A percentile compares a stretch with the other conserved stretches of the same genome.
Evolutionary conservation across 768 basidiomycete species (phyloP).

Genomic region (Clathrus columnatus): DNA sequence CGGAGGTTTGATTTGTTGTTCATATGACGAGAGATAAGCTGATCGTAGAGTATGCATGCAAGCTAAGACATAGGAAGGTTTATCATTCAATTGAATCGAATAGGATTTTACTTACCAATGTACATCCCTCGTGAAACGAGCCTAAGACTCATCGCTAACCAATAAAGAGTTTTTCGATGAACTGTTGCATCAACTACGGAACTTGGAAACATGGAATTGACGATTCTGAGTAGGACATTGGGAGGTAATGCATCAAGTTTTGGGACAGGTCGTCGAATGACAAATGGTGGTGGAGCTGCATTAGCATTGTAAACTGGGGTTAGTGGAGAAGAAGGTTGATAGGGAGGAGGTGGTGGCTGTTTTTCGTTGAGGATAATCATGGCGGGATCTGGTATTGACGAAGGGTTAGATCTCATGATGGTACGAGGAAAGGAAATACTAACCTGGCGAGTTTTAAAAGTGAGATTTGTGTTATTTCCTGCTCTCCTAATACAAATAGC

Average conservation of each 20-base stretch:
- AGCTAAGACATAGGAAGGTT: conserved; percentile 29
- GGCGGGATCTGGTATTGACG: neutral
- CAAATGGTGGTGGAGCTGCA: neutral
- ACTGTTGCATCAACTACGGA: conserved; percentile 2
- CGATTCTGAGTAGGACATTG: conserved; percentile 59
- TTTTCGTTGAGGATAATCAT: conserved; percentile 12
- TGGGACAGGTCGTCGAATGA: neutral
- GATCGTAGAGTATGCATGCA: conserved; percentile 79
- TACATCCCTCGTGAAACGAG: conserved; percentile 61
- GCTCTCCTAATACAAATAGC: neutral
- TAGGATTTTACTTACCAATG: conserved; percentile 35
- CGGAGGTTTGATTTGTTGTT: conserved; percentile 49
- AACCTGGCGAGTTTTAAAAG: neutral
- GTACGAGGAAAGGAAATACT: neutral
- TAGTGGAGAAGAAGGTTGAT: neutral
- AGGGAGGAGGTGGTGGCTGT: conserved; percentile 5
- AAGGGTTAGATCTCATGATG: neutral
- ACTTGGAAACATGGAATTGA: conserved; percentile 55
- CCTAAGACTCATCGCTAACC: conserved; percentile 56
- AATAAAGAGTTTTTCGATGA: conserved; percentile 62
- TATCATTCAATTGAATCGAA: neutral
- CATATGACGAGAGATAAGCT: conserved; percentile 61
- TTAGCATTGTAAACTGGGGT: neutral
- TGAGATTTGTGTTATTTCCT: neutral
- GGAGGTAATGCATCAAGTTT: conserved; percentile 38